Evolutionary conservation across 768 basidiomycete genomes (phyloP).

Genomic region (Dacryopinax primogenitus): DNA sequence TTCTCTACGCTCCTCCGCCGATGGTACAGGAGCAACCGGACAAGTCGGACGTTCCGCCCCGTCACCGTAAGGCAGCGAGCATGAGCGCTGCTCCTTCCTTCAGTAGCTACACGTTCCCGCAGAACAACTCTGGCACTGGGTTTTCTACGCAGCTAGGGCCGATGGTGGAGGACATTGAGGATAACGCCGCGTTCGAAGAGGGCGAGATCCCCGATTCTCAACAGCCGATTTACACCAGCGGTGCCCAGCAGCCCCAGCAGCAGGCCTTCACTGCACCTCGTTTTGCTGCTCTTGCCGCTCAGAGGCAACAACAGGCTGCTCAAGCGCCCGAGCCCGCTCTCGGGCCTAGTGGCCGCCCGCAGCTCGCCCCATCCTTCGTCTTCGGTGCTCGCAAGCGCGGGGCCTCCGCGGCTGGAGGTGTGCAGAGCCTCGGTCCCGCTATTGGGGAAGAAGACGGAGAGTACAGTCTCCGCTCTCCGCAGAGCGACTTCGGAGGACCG

Average conservation of each 20-base stretch:
- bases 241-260: constrained; percentile 30
- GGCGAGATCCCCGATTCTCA: constrained; percentile 53
- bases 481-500: constrained; percentile 26
- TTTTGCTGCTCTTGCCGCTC: constrained; percentile 63
- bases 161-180: constrained; percentile 74
- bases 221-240: constrained; percentile 58
- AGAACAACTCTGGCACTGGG: constrained; percentile 43
- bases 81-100: constrained; percentile 32
- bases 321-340: constrained; percentile 42
- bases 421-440: constrained; percentile 45
- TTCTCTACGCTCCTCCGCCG: constrained; percentile 40
- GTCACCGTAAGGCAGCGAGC: constrained; percentile 74
- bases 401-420: constrained; percentile 24
- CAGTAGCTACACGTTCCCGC: constrained; percentile 19
- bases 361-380: constrained; percentile 82
- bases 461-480: constrained; percentile 79
- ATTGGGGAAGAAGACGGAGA: constrained; percentile 69
- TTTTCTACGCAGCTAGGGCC: constrained; percentile 44
- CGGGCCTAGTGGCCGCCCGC: constrained; percentile 69
- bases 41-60: constrained; percentile 35
- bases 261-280: constrained; percentile 65
- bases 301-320: constrained; percentile 39
- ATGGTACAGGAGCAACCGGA: constrained; percentile 19
- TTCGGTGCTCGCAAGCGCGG: constrained; percentile 53
- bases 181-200: constrained; percentile 47